Evolutionary conservation across 2,329 filamentous ascomycete species (phyloP), one percentile per base, ranked within the genome.

Genomic region (Ilyonectria mors-panacis): DNA sequence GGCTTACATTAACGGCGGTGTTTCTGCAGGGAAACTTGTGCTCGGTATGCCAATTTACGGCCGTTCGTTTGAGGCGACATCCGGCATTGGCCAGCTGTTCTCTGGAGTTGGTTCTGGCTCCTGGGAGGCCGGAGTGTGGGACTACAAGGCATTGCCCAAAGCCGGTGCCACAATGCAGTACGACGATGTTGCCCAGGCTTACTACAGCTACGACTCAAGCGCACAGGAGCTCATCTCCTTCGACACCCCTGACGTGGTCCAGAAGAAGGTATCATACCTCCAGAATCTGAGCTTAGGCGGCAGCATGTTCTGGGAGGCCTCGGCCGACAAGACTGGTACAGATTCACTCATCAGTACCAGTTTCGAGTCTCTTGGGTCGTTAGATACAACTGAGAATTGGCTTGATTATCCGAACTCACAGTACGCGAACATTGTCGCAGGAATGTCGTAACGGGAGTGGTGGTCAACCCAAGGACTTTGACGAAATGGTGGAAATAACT

Each of bases 281-380:
- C 85, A 87, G 79, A 75, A 81, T 56, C 84, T 85, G 62, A 86
- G 89, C 0, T 84, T 96, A 1, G 93, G 91, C 4, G 94, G 93
- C 26, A 90, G 88, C 33, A 95, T 96, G 93, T 97, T 93, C 87
- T 97, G 93, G 93, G 93, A 96, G 78, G 90, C 88, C 17, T 93
- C 90, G 67, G 89, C 86, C 8, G 94, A 97, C 78, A 86, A 86
- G 74, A 84, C 75, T 4, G 88, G 86, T 19, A 80, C 79, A 12
- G 85, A 86, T 3, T 93, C 90, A 70, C 81, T 96, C 73, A 91
- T 93, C 63, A 76, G 78, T 39, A 85, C 85, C 6, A 78, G 74
- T 3, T 79, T 85, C 15, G 82, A 82, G n/a, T 80, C 81, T 4
- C 73, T 79, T 2, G 79, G 79, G 7, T 77, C 75, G 8, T 76